Percentiles rank a stretch among this genome's conserved stretches.
These are phyloP conservation scores for Rhexocercosporidium sp. DNA, from an alignment of 2,329 filamentous ascomycete genomes.

Conservation along the genomic window DNA sequence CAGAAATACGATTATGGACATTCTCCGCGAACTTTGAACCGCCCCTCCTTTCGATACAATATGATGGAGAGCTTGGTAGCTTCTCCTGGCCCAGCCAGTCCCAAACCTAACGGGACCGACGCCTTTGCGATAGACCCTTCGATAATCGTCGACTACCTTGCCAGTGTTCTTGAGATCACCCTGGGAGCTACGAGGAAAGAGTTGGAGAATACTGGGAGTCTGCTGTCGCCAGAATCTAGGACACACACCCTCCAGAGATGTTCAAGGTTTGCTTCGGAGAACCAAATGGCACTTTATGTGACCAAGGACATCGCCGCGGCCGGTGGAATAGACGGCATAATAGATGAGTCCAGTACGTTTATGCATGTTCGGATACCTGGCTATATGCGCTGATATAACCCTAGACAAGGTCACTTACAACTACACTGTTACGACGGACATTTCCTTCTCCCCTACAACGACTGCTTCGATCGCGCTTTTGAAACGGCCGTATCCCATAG, in stretches of 20 bases:
- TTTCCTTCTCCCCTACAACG: conserved; percentile 80
- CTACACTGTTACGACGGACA: conserved; percentile 82
- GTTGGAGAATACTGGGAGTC: conserved; percentile 78
- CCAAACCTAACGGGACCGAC: conserved; percentile 39
- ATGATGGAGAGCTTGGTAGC: conserved; percentile 43
- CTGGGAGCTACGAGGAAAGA: conserved; percentile 79
- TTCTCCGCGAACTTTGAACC: conserved; percentile 23
- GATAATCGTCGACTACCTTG: conserved; percentile 73
- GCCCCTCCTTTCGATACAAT: conserved; percentile 28
- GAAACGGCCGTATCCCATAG: conserved; percentile 88
- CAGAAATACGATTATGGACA: conserved; percentile 27
- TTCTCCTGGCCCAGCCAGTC: conserved; percentile 34
- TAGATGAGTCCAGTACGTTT: conserved; percentile 46
- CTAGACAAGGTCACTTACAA: conserved; percentile 62
- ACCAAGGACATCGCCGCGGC: conserved; percentile 74
- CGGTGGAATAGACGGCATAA: conserved; percentile 35
- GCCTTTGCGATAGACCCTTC: conserved; percentile 67
- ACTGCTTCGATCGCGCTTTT: conserved; percentile 86
- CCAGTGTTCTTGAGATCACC: conserved; percentile 72
- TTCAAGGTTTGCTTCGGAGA: conserved; percentile 85
- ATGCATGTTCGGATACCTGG: background rate
- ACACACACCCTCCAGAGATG: conserved; percentile 85
- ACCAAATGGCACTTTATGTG: conserved; percentile 87
- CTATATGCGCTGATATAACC: conserved; percentile 39
- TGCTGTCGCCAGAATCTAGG: conserved; percentile 67